Evolutionary conservation across 768 basidiomycete genomes (phyloP).

Genomic region (Hypsizygus marmoreus): DNA sequence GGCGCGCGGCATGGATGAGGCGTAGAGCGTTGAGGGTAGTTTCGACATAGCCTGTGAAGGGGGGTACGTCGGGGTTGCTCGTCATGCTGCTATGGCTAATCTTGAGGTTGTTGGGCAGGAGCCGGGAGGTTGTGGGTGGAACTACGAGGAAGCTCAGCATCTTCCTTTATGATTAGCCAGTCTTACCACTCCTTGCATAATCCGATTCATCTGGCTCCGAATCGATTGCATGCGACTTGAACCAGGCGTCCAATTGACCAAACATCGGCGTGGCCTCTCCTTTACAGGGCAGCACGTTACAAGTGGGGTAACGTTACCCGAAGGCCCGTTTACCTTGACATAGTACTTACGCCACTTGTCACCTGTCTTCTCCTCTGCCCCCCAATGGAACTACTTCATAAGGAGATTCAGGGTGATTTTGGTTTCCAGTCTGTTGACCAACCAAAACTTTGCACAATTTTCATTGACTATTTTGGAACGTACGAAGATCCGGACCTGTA

Average conservation of each 20-base stretch:
- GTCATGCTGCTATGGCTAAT: constrained; percentile 47
- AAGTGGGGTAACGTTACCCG: constrained; percentile 41
- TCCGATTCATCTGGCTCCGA: constrained; percentile 37
- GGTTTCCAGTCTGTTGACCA: constrained; percentile 1
- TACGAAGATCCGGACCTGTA: constrained; percentile 20
- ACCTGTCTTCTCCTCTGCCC: constrained; percentile 35
- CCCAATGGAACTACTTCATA: constrained; percentile 22
- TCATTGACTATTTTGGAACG: constrained; percentile 15
- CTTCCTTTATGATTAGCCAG: constrained; percentile 46
- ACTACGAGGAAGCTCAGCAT: constrained; percentile 40
- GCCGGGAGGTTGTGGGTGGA: constrained; percentile 42
- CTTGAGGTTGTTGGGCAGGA: constrained; percentile 60
- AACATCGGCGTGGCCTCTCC: constrained; percentile 42
- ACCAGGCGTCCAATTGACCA: constrained; percentile 34
- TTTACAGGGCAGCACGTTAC: constrained; percentile 32
- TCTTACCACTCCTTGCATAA: constrained; percentile 37
- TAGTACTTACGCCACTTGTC: constrained; percentile 45
- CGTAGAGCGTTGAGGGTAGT: constrained; percentile 81
- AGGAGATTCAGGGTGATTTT: constrained; percentile 8
- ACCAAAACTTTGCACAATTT: constrained; percentile 7
- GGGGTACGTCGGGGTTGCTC: constrained; percentile 58
- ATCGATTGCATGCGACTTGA: constrained; percentile 37
- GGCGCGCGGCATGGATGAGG: constrained; percentile 79
- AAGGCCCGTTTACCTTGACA: constrained; percentile 42
- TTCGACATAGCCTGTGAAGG: constrained; percentile 80